Evolutionary conservation across 2,329 filamentous ascomycete species (phyloP).

Genomic region (Pochonia chlamydosporia): DNA sequence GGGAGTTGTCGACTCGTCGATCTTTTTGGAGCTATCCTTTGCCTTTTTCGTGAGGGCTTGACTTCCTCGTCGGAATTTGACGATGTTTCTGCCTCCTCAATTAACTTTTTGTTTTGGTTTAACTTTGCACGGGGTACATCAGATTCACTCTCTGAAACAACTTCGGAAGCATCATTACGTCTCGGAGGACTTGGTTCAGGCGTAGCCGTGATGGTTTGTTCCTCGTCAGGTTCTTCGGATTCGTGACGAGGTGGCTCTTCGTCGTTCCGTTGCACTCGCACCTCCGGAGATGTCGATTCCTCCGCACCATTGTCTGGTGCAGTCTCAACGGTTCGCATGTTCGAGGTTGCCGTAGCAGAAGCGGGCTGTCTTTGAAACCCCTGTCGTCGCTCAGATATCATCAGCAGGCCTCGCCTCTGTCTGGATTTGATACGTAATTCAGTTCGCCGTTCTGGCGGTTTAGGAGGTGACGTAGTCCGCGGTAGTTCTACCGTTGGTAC

Average conservation of each 20-base stretch:
- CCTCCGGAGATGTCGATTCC: not conserved
- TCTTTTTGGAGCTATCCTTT: not conserved
- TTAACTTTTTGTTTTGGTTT: not conserved
- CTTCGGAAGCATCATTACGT: not conserved
- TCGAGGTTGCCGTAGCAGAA: not conserved
- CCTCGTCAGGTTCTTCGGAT: not conserved
- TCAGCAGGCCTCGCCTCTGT: conserved; percentile 41
- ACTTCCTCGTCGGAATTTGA: not conserved
- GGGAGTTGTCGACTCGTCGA: not conserved
- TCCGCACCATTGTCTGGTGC: not conserved
- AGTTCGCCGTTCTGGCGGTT: conserved; percentile 27
- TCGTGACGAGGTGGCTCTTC: not conserved
- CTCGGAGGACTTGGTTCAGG: not conserved
- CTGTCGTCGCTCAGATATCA: conserved; percentile 33
- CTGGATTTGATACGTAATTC: conserved; percentile 41
- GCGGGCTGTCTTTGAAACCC: not conserved
- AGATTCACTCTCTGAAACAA: not conserved
- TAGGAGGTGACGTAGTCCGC: not conserved
- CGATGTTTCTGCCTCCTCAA: not conserved
- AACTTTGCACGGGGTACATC: not conserved
- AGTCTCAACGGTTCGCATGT: not conserved
- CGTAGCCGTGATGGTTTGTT: not conserved
- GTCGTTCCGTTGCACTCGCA: not conserved
- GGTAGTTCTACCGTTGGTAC: not conserved
- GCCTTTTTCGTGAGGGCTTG: not conserved